Percentiles rank a stretch among this genome's conserved stretches.
phyloP scores from a whole-genome alignment of 164 flowering plant genomes.

The Tinospora cordifolia region DNA sequence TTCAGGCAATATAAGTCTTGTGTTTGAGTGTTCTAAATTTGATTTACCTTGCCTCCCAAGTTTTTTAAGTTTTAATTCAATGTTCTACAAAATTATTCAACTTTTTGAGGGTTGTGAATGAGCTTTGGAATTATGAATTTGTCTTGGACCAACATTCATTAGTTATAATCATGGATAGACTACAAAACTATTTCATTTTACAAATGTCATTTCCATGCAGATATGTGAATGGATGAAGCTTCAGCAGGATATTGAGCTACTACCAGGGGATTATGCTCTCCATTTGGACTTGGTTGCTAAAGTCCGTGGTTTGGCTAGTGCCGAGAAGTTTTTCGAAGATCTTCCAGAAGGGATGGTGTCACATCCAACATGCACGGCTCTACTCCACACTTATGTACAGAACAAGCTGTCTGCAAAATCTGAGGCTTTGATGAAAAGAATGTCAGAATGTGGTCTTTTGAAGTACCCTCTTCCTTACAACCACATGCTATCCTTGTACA shows the following conservation, averaged over 20 bases:
- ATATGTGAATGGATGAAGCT: slow-evolving; percentile 87
- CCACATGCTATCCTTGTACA: slow-evolving; percentile 59
- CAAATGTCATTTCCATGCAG: slow-evolving; percentile 31
- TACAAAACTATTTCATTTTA: background rate
- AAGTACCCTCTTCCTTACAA: slow-evolving; percentile 62
- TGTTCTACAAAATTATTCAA: background rate
- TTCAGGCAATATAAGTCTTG: no score
- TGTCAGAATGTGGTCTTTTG: slow-evolving; percentile 65
- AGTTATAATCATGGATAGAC: background rate
- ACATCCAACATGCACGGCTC: slow-evolving; percentile 45
- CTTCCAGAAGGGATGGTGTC: slow-evolving; percentile 65
- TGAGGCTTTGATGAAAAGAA: slow-evolving; percentile 75
- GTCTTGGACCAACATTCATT: no score
- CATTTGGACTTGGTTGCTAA: slow-evolving; percentile 89
- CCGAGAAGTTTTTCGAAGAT: slow-evolving; percentile 83
- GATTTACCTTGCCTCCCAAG: background rate
- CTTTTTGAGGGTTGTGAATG: background rate
- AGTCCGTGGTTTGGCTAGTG: slow-evolving; percentile 65
- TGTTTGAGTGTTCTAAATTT: background rate
- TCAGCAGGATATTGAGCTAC: slow-evolving; percentile 56
- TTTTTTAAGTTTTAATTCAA: background rate
- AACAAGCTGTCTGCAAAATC: slow-evolving; percentile 50
- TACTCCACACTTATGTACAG: slow-evolving; percentile 70
- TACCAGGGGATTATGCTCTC: slow-evolving; percentile 86
- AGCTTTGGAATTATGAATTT: background rate